Evolutionary conservation across 2,329 filamentous ascomycete genomes (phyloP).

Genomic region (Plectosphaerella sp.): DNA sequence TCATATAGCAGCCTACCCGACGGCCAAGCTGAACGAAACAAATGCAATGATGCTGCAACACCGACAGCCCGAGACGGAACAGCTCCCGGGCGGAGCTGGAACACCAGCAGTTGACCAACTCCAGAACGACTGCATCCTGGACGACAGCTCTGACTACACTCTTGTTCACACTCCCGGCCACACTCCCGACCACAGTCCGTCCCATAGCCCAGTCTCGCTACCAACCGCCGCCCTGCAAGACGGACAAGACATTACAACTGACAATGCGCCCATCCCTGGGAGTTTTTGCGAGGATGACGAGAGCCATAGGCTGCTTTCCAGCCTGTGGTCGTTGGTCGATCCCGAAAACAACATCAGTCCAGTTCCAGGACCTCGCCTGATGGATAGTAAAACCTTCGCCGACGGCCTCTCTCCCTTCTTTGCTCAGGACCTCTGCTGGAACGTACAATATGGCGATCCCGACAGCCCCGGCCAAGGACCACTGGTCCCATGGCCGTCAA

Average conservation of each 20-base stretch:
- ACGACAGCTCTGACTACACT: too few species aligned
- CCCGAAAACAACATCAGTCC: too few species aligned
- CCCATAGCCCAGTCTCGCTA: not conserved
- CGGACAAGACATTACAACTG: not conserved
- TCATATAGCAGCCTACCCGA: too few species aligned
- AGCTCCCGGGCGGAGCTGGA: too few species aligned
- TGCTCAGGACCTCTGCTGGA: slow-evolving; percentile 26
- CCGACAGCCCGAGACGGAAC: too few species aligned
- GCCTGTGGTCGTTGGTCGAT: too few species aligned
- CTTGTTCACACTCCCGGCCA: too few species aligned
- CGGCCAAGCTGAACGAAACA: too few species aligned
- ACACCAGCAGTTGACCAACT: too few species aligned
- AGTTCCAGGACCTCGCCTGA: not conserved
- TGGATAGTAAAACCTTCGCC: slow-evolving; percentile 17
- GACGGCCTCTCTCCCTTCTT: slow-evolving; percentile 28
- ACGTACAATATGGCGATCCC: slow-evolving; percentile 12
- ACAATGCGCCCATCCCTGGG: not conserved
- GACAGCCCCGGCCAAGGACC: slow-evolving; percentile 3
- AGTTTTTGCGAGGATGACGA: not conserved
- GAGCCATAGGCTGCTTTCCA: not conserved
- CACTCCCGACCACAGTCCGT: too few species aligned
- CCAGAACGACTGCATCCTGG: too few species aligned
- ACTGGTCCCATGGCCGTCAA: slow-evolving; percentile 26
- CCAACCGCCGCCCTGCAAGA: not conserved
- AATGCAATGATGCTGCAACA: too few species aligned